Conservation (phyloP, 2,329 filamentous ascomycete genomes). For the Penicillium hesseltinei region DNA sequence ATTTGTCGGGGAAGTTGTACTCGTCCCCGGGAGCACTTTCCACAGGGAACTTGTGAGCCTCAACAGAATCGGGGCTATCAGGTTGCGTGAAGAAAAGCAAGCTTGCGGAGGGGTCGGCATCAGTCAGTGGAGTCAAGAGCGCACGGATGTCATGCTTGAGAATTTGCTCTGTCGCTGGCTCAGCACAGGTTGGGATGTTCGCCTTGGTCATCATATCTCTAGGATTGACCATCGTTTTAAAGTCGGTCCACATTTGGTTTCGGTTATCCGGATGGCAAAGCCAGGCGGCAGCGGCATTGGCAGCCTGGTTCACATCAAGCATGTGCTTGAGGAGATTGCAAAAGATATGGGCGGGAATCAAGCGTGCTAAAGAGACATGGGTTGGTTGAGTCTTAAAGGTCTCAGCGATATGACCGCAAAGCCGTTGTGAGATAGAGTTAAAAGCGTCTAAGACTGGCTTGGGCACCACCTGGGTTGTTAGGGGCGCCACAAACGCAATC, state of each 20-base stretch:
- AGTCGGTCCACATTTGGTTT: conserved; percentile 94
- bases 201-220: conserved; percentile 43
- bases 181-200: conserved; percentile 42
- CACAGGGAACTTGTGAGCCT: conserved; percentile 37
- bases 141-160: conserved; percentile 46
- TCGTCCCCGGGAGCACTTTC: conserved; percentile 39
- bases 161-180: conserved; percentile 37
- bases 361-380: conserved; percentile 82
- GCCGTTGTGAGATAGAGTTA: conserved; percentile 76
- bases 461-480: conserved; percentile 88
- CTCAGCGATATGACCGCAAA: conserved; percentile 77
- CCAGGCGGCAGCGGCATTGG: conserved; percentile 91
- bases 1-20: conserved; percentile 50
- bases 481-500: conserved; percentile 84
- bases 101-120: conserved; percentile 29
- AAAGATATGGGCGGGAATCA: conserved; percentile 85
- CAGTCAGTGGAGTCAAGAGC: conserved; percentile 42
- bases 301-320: conserved; percentile 86
- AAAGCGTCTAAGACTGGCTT: conserved; percentile 83
- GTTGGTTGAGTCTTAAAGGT: conserved; percentile 81
- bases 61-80: conserved; percentile 32
- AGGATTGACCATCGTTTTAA: conserved; percentile 47
- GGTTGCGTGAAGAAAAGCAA: conserved; percentile 37
- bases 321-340: conserved; percentile 81
- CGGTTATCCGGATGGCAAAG: conserved; percentile 84